Conservation (phyloP, 768 basidiomycete species). For the Megacollybia marginata region DNA sequence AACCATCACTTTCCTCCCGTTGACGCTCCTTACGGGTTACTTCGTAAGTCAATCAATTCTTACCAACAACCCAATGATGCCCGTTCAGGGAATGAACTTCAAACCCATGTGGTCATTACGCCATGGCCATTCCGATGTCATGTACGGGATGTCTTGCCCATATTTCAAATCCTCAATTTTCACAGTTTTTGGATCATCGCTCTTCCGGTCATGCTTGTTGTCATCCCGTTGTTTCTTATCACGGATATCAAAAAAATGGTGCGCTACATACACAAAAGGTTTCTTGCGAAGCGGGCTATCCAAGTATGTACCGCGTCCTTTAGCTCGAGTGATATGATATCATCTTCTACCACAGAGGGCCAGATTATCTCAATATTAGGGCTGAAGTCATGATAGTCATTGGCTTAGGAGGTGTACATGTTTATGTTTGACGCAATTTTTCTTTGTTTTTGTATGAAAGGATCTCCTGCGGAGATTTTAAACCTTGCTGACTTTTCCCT, state of each 20-base stretch:
- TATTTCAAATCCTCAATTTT: not conserved
- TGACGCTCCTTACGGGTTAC: slow-evolving; percentile 68
- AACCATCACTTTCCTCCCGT: slow-evolving; percentile 64
- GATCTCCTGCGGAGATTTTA: too few relatives aligned
- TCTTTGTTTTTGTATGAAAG: too few relatives aligned
- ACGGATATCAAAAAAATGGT: slow-evolving; percentile 38
- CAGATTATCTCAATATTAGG: too few relatives aligned
- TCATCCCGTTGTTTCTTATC: slow-evolving; percentile 46
- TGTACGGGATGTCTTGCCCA: slow-evolving; percentile 24
- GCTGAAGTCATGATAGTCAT: too few relatives aligned
- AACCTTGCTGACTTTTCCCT: too few relatives aligned
- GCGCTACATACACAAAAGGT: slow-evolving; percentile 40
- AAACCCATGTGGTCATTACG: slow-evolving; percentile 37
- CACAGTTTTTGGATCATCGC: slow-evolving; percentile 62
- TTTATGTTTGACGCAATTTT: too few relatives aligned
- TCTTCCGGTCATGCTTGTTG: slow-evolving; percentile 47
- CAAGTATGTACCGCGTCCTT: slow-evolving; percentile 16
- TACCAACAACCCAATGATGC: not conserved
- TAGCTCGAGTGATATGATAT: too few relatives aligned
- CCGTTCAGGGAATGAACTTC: slow-evolving; percentile 61
- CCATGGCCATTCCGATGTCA: slow-evolving; percentile 29
- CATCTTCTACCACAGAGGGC: too few relatives aligned
- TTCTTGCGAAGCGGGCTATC: slow-evolving; percentile 18
- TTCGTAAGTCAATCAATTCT: slow-evolving; percentile 38
- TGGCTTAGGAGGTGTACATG: too few relatives aligned